Evolutionary conservation across 108 stramenopile species (phyloP).

Genomic region (Aurantiochytrium sp.): DNA sequence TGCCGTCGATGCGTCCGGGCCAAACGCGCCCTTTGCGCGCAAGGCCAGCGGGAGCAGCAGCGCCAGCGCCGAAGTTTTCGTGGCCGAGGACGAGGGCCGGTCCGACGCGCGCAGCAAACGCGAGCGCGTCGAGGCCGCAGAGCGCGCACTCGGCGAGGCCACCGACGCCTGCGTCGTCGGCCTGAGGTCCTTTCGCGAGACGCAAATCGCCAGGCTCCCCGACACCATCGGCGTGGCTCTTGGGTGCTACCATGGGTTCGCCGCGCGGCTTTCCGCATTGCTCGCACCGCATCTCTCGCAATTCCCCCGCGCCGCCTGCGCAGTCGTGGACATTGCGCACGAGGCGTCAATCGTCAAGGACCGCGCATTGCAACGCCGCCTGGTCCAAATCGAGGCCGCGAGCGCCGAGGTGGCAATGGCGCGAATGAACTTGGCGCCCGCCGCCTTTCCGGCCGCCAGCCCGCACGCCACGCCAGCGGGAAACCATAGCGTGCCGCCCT

Average conservation of each 20-base stretch:
- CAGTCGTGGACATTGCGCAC: neutral
- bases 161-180: neutral
- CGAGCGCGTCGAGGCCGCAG: neutral
- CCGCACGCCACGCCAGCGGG: neutral
- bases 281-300: neutral
- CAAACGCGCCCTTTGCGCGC: neutral
- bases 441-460: neutral
- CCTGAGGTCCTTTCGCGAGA: neutral
- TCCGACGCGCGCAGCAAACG: neutral
- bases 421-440: neutral
- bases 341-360: neutral
- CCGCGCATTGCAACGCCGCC: neutral
- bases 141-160: neutral
- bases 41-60: constrained; percentile 6
- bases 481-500: neutral
- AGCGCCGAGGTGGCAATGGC: neutral
- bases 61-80: neutral
- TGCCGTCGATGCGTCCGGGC: neutral
- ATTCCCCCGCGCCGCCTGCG: neutral
- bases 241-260: neutral
- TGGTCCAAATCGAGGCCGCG: neutral
- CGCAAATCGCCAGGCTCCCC: neutral
- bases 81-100: neutral
- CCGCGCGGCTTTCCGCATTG: neutral
- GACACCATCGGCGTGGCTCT: neutral